Base-by-base conservation (phyloP, 257 asterid genomes). In the Nicotiana noctiflora region DNA sequence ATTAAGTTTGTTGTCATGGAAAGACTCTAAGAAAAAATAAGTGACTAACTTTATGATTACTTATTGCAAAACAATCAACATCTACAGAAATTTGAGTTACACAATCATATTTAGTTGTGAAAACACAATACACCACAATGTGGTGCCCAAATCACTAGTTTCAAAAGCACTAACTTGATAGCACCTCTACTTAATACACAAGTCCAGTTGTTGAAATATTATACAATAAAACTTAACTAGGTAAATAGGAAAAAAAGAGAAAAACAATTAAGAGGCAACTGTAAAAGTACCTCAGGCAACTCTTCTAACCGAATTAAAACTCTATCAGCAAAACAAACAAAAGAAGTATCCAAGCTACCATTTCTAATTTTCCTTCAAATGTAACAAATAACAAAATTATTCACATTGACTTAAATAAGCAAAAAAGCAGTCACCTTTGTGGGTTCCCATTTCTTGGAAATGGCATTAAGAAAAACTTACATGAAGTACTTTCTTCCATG, bases 401-500 rank as follows among this genome's bases (percentile, higher is more conserved):
- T 40, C 59, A 34, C 9, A 34, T 32, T 27, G 40, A 3, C n/a
- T 21, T 10, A 18, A 12, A 40, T 27, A 63, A 23, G 31, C 5
- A 18, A 29, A 40, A 56, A 64, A 55, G 46, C 6, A 7, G 17
- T 4, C 4, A 31, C 97, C 97, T 93, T 93, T 34, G 94, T 15
- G 66, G 98, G 97, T 76, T 94, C 98, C 74, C 85, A 90, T 80
- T 86, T 89, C 82, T 80, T 90, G 37, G 92, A 83, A 84, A 93
- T 80, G 63, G 97, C 97, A 83, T 81, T 89, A 64, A 93, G 19
- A 62, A 27, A 27, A 62, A 27, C 68, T 1, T 11, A 27, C 12
- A 46, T 46, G 53, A 46, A 46, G 53, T 46, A 46, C 53, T 9
- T 46, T 46, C 53, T 46, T 46, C 53, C 53, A 13, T 46, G 53